Percentiles rank a stretch among this genome's conserved stretches.
Conservation (phyloP, 805 yeast genomes). For the Ogataea corticis region DNA sequence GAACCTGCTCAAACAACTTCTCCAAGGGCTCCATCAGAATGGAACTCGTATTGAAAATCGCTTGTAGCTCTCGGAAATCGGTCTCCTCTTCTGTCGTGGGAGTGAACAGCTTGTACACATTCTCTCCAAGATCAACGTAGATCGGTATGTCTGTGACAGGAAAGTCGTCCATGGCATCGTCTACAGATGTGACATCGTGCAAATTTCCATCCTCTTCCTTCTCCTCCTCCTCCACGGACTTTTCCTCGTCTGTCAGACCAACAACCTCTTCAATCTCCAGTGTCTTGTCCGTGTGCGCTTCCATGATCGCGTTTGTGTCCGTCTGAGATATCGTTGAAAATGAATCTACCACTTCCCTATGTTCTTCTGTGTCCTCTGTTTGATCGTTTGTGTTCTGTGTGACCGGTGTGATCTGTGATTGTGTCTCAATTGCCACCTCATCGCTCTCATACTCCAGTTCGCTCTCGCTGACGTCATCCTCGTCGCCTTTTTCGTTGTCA, state of each 20-base stretch:
- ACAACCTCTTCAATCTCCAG: slow-evolving; percentile 13
- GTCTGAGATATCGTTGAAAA: too few relatives aligned
- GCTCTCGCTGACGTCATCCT: slow-evolving; percentile 29
- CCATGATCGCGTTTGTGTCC: not conserved
- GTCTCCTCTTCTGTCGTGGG: slow-evolving; percentile 26
- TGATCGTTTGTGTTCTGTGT: not conserved
- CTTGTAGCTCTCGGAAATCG: slow-evolving; percentile 24
- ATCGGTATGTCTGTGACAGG: slow-evolving; percentile 21
- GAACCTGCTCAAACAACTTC: slow-evolving; percentile 12
- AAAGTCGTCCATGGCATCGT: not conserved
- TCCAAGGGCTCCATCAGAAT: slow-evolving; percentile 12
- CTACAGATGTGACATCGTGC: not conserved
- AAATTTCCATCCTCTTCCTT: slow-evolving; percentile 3
- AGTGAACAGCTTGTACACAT: slow-evolving; percentile 26
- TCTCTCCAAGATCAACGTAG: slow-evolving; percentile 30
- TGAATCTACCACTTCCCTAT: too few relatives aligned
- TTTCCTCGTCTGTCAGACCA: slow-evolving; percentile 13
- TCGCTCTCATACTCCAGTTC: slow-evolving; percentile 35
- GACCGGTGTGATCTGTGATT: not conserved
- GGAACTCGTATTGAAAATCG: slow-evolving; percentile 19
- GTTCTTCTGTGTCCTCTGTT: not conserved
- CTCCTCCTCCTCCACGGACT: slow-evolving; percentile 1
- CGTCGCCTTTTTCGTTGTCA: not conserved
- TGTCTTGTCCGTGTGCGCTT: slow-evolving; percentile 1
- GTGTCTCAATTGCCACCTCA: slow-evolving; percentile 22